A percentile compares a stretch with the other conserved stretches of the same genome.
These are phyloP conservation scores for Panicum hallii DNA, from an alignment of 202 grass and related monocot genomes.

Conservation along the genomic window DNA sequence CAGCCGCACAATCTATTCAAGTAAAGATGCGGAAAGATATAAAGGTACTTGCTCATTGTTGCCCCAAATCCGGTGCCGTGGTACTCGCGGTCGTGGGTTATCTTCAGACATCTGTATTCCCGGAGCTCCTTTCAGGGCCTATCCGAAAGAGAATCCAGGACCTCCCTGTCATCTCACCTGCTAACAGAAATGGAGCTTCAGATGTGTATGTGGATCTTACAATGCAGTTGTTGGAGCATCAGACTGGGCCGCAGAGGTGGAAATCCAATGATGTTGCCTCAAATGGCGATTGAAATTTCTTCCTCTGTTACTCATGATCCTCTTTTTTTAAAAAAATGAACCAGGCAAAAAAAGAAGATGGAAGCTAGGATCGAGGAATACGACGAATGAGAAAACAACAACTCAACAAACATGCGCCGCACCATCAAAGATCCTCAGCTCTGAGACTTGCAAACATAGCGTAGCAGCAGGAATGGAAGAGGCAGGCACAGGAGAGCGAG, in stretches of 20 bases:
- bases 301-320: not conserved
- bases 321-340: not conserved
- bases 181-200: not conserved
- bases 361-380: no score
- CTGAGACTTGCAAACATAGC: not conserved
- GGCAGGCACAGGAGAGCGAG: slow-evolving; percentile 69
- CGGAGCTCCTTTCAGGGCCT: not conserved
- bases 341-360: no score
- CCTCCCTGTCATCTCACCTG: not conserved
- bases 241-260: not conserved
- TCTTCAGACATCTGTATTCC: slow-evolving; percentile 6
- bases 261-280: not conserved
- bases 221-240: not conserved
- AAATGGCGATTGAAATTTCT: not conserved
- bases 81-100: not conserved
- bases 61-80: not conserved
- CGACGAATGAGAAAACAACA: no score
- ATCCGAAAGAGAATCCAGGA: no score
- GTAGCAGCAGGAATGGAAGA: slow-evolving; percentile 74
- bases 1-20: not conserved
- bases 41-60: not conserved
- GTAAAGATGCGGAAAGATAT: not conserved
- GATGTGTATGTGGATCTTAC: not conserved
- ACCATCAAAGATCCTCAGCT: not conserved
- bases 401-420: no score